Evolutionary conservation across 352 stramenopile genomes (phyloP).

Genomic region (Thalassiosira pacifica): DNA sequence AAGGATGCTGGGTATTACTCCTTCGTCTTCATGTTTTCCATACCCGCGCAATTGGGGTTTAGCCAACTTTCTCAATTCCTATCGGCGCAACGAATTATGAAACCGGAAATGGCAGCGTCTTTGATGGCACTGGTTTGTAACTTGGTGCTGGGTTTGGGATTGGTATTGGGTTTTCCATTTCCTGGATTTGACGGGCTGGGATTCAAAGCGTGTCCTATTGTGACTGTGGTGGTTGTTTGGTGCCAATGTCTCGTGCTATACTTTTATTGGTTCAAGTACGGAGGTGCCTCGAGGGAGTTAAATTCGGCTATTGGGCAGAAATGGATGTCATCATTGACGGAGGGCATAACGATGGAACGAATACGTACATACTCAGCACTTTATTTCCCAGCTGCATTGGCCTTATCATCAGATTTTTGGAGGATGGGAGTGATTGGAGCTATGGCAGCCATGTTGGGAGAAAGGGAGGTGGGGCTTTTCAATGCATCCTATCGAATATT

Average conservation of each 20-base stretch:
- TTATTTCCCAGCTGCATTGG: slow-evolving; percentile 83
- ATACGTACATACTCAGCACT: slow-evolving; percentile 76
- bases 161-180: slow-evolving; percentile 83
- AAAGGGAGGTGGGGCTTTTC: slow-evolving; percentile 83
- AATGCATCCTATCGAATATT: slow-evolving; percentile 88
- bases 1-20: slow-evolving; percentile 83
- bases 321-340: slow-evolving; percentile 23
- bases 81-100: slow-evolving; percentile 81
- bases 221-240: slow-evolving; percentile 80
- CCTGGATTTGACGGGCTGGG: slow-evolving; percentile 73
- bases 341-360: slow-evolving; percentile 74
- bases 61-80: slow-evolving; percentile 84
- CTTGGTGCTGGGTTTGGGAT: slow-evolving; percentile 75
- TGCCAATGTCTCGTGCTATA: slow-evolving; percentile 65
- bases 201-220: slow-evolving; percentile 81
- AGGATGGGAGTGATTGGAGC: slow-evolving; percentile 80
- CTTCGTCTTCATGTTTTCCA: slow-evolving; percentile 69
- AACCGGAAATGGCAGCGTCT: slow-evolving; percentile 75
- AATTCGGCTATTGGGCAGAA: slow-evolving; percentile 6
- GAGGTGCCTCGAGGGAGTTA: slow-evolving; percentile 2
- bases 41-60: slow-evolving; percentile 77
- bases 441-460: slow-evolving; percentile 77
- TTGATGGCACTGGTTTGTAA: slow-evolving; percentile 75
- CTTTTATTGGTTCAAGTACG: slow-evolving; percentile 51
- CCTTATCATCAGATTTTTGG: slow-evolving; percentile 83